phyloP scores from a whole-genome alignment of 192 early-diverging fungal species.

The Geosiphon pyriformis region DNA sequence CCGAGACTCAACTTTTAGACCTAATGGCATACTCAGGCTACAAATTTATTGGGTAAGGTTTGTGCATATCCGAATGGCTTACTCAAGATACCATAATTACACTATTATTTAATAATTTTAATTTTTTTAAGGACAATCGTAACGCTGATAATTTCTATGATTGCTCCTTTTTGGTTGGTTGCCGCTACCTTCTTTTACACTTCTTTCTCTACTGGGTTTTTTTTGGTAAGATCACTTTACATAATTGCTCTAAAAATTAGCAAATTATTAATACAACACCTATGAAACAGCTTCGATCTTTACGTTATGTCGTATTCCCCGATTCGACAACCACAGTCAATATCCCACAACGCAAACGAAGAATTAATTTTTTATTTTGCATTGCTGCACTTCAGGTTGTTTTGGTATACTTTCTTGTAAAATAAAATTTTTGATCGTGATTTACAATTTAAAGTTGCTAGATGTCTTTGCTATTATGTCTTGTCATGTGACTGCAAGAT shows the following conservation, averaged over 20 bases:
- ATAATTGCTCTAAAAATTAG: conserved; percentile 7
- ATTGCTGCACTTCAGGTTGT: conserved; percentile 78
- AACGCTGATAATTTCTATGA: conserved; percentile 41
- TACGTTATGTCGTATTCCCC: conserved; percentile 69
- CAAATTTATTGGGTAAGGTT: conserved; percentile 79
- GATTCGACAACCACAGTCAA: conserved; percentile 58
- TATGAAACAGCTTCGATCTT: conserved; percentile 70
- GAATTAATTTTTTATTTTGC: conserved; percentile 84
- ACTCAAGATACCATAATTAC: no score
- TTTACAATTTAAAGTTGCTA: no score
- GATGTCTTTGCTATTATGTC: no score
- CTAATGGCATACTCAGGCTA: conserved; percentile 87
- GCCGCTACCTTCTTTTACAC: conserved; percentile 66
- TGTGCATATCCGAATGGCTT: neutral
- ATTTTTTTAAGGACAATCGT: conserved; percentile 47
- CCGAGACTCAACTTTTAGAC: conserved; percentile 80
- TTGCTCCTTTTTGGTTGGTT: conserved; percentile 32
- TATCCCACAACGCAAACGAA: conserved; percentile 65
- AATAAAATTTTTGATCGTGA: neutral
- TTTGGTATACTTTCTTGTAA: conserved; percentile 74
- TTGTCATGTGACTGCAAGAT: no score
- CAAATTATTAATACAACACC: no score
- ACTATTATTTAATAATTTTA: no score
- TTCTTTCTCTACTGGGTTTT: conserved; percentile 78
- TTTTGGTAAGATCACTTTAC: conserved; percentile 59